Percentiles rank a stretch among this genome's conserved stretches.
Evolutionary conservation across 2,329 filamentous ascomycete genomes (phyloP).

Genomic region (Macrophomina tecta): DNA sequence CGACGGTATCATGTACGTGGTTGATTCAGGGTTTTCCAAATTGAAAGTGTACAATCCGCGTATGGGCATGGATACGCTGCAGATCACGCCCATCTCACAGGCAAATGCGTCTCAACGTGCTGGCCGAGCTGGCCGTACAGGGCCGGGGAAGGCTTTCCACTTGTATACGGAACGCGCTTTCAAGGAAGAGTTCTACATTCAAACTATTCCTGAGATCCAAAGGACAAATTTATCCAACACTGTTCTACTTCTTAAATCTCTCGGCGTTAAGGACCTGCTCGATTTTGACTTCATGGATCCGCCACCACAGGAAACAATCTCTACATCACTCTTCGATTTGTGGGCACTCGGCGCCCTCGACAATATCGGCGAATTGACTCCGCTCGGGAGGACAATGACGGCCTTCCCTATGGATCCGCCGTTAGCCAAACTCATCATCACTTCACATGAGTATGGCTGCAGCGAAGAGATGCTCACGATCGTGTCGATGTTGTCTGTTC

Average conservation of each 20-base stretch:
- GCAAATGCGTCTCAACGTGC: conserved; percentile 94
- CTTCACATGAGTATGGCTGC: conserved; percentile 85
- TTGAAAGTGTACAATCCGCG: conserved; percentile 98
- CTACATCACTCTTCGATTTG: conserved; percentile 94
- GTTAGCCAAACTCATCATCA: conserved; percentile 92
- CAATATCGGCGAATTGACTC: conserved; percentile 89
- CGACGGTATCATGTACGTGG: conserved; percentile 98
- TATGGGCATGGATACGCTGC: conserved; percentile 99
- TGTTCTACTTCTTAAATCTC: conserved; percentile 88
- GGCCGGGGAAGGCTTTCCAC: conserved; percentile 92
- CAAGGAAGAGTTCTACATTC: conserved; percentile 93
- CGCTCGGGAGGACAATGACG: conserved; percentile 90
- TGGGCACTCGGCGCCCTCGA: conserved; percentile 95
- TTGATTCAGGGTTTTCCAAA: conserved; percentile 95
- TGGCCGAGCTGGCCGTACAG: conserved; percentile 90
- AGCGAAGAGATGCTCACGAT: conserved; percentile 98
- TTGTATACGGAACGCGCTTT: conserved; percentile 94
- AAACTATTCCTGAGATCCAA: conserved; percentile 97
- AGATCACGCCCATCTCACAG: conserved; percentile 97
- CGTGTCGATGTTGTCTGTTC: conserved; percentile 96
- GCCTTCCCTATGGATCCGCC: conserved; percentile 98
- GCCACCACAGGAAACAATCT: conserved; percentile 96
- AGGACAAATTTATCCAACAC: conserved; percentile 95
- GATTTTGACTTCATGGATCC: conserved; percentile 99
- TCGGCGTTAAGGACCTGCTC: conserved; percentile 90